Evolutionary conservation across 2,329 filamentous ascomycete genomes (phyloP).

Genomic region (Helminthosporium solani): DNA sequence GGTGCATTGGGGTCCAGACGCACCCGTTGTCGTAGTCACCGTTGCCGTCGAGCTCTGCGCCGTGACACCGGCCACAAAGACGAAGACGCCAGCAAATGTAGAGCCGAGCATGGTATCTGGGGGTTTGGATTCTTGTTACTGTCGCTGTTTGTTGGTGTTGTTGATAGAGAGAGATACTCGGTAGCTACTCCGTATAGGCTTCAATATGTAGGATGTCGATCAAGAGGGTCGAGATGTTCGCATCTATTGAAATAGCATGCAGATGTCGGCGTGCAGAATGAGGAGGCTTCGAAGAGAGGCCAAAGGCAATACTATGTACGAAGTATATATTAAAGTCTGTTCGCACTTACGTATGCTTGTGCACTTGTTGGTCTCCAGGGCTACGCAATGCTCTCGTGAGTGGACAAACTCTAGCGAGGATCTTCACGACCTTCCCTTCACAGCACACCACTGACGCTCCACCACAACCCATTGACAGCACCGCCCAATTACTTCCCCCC

Average conservation of each 20-base stretch:
- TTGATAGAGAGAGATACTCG: no score
- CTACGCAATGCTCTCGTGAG: background rate
- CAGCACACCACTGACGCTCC: slow-evolving; percentile 19
- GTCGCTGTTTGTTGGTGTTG: no score
- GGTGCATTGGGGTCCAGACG: slow-evolving; percentile 19
- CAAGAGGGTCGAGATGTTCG: no score
- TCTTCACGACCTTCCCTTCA: slow-evolving; percentile 35
- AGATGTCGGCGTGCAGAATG: no score
- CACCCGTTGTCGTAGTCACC: slow-evolving; percentile 14
- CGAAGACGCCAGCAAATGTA: slow-evolving; percentile 21
- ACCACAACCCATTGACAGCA: background rate
- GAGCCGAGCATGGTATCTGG: slow-evolving; percentile 26
- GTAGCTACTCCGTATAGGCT: no score
- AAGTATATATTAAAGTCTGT: no score
- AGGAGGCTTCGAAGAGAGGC: no score
- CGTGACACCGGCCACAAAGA: slow-evolving; percentile 30
- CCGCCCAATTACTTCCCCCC: slow-evolving; percentile 10
- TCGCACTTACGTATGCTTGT: background rate
- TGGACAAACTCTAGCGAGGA: slow-evolving; percentile 1
- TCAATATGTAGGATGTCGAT: no score
- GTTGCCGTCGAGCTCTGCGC: slow-evolving; percentile 23
- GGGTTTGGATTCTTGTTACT: background rate
- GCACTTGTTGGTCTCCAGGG: background rate
- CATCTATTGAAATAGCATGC: no score
- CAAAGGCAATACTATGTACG: no score